Evolutionary conservation across 2,329 filamentous ascomycete species (phyloP).

Genomic region (Alternaria sp.): DNA sequence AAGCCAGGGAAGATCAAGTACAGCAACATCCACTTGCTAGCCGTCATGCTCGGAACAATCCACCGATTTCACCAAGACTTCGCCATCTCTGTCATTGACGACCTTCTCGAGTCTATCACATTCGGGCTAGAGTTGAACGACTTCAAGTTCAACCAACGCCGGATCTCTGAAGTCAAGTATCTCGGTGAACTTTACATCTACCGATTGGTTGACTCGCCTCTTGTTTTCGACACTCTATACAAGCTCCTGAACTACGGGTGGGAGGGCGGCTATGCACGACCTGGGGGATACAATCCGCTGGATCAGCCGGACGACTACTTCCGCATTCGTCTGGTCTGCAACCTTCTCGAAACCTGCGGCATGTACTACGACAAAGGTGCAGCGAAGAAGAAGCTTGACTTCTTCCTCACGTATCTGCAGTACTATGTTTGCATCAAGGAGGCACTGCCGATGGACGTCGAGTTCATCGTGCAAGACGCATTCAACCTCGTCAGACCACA

Average conservation of each 20-base stretch:
- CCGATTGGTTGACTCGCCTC: slow-evolving; percentile 91
- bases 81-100: slow-evolving; percentile 88
- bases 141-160: slow-evolving; percentile 95
- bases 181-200: slow-evolving; percentile 97
- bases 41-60: slow-evolving; percentile 84
- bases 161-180: slow-evolving; percentile 95
- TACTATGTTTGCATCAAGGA: slow-evolving; percentile 96
- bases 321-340: slow-evolving; percentile 87
- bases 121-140: slow-evolving; percentile 94
- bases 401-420: slow-evolving; percentile 95
- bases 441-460: slow-evolving; percentile 91
- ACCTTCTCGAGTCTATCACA: slow-evolving; percentile 84
- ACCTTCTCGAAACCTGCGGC: slow-evolving; percentile 90
- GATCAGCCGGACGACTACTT: slow-evolving; percentile 96
- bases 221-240: slow-evolving; percentile 95
- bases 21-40: slow-evolving; percentile 91
- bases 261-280: slow-evolving; percentile 78
- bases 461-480: slow-evolving; percentile 94
- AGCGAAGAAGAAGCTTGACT: slow-evolving; percentile 96
- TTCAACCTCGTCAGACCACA: slow-evolving; percentile 85
- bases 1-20: slow-evolving; percentile 98
- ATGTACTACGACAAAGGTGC: slow-evolving; percentile 94
- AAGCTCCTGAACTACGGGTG: slow-evolving; percentile 94
- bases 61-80: slow-evolving; percentile 93
- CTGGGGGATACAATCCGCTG: slow-evolving; percentile 76